Percentiles rank a stretch among this genome's conserved stretches.
These are phyloP conservation scores for Selaginella moellendorffii DNA, from an alignment of 75 land plant genomes.

Conservation along the genomic window DNA sequence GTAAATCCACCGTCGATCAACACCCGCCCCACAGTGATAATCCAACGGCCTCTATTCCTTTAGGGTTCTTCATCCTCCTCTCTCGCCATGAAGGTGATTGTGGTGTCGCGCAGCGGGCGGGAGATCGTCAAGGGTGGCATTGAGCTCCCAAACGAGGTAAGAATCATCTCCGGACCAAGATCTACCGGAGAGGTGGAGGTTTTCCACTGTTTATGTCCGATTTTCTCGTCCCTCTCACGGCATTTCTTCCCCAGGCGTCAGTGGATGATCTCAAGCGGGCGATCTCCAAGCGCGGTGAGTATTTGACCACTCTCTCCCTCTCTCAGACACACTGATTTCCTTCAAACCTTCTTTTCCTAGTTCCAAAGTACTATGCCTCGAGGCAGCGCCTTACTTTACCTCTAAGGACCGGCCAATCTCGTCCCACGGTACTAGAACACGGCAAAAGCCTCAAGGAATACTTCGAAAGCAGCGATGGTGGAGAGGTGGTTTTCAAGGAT, in stretches of 20 bases:
- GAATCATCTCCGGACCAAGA: no score
- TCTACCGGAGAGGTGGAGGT: no score
- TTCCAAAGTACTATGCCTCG: slow-evolving; percentile 62
- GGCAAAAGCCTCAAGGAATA: slow-evolving; percentile 51
- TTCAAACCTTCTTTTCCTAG: slow-evolving; percentile 27
- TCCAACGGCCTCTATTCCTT: no score
- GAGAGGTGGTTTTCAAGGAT: slow-evolving; percentile 75
- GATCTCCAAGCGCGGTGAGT: slow-evolving; percentile 55
- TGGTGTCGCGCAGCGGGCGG: slow-evolving; percentile 64
- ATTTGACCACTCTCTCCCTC: background rate
- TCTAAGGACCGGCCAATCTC: slow-evolving; percentile 42
- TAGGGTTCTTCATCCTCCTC: background rate
- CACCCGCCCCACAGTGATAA: no score
- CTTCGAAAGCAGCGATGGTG: slow-evolving; percentile 17
- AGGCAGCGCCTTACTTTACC: slow-evolving; percentile 84
- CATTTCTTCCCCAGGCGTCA: slow-evolving; percentile 71
- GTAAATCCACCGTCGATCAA: no score
- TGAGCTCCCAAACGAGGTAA: slow-evolving; percentile 44
- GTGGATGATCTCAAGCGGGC: slow-evolving; percentile 72
- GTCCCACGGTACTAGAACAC: slow-evolving; percentile 42
- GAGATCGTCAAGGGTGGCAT: slow-evolving; percentile 80
- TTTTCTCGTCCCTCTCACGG: no score
- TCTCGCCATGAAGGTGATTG: slow-evolving; percentile 46
- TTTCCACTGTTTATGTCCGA: no score
- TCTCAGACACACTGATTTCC: background rate